Evolutionary conservation across 352 stramenopile species (phyloP).

Genomic region (Pythium inflatum): DNA sequence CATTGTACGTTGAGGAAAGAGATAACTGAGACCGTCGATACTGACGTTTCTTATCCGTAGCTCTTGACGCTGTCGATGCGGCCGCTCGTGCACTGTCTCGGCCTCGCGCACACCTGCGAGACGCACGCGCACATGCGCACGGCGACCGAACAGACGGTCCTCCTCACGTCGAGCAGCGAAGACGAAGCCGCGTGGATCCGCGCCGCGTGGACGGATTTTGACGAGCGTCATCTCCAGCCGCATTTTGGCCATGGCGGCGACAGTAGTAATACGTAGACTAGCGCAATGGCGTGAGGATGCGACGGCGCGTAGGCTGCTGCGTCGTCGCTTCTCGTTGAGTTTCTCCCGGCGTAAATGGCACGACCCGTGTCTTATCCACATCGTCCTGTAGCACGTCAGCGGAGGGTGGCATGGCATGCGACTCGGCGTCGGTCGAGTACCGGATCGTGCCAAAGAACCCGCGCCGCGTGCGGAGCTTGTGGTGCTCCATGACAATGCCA

Average conservation of each 20-base stretch:
- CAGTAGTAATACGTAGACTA: no score
- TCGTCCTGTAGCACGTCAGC: background rate
- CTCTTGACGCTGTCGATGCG: constrained; percentile 39
- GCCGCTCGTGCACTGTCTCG: constrained; percentile 32
- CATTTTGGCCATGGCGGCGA: constrained; percentile 32
- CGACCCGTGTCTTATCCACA: background rate
- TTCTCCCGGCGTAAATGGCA: no score
- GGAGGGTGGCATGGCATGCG: constrained; percentile 24
- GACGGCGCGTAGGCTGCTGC: background rate
- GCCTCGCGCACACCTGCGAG: constrained; percentile 36
- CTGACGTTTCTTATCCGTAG: constrained; percentile 18
- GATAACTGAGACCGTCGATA: no score
- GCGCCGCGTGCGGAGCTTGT: constrained; percentile 24
- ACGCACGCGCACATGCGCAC: constrained; percentile 29
- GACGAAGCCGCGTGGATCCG: constrained; percentile 42
- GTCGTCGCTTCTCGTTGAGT: no score
- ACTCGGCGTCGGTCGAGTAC: constrained; percentile 21
- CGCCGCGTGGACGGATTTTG: constrained; percentile 35
- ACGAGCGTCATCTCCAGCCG: constrained; percentile 34
- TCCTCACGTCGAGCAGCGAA: constrained; percentile 35
- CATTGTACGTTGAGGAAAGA: constrained; percentile 37
- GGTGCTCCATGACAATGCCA: constrained; percentile 29
- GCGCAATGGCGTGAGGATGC: background rate
- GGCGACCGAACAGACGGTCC: constrained; percentile 26
- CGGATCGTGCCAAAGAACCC: constrained; percentile 31